phyloP scores from a whole-genome alignment of 495 filamentous ascomycete species.

The Talaromyces borbonicus region DNA sequence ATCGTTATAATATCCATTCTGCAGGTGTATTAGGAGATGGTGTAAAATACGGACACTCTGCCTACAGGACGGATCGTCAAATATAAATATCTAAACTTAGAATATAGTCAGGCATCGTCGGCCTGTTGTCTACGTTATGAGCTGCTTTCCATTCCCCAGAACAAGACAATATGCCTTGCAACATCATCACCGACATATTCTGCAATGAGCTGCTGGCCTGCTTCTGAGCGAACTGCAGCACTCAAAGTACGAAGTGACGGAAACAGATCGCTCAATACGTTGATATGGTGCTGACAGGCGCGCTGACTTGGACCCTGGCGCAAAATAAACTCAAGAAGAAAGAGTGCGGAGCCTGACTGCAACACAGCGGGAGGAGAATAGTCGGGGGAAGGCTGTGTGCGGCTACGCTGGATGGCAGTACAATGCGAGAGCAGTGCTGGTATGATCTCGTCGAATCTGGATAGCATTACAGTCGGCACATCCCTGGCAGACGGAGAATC shows the following conservation, averaged over 20 bases:
- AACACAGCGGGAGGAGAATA: conserved; percentile 12
- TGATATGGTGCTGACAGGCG: conserved; percentile 30
- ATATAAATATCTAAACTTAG: too few relatives aligned
- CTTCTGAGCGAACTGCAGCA: conserved; percentile 20
- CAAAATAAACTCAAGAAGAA: conserved; percentile 40
- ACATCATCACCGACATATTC: conserved; percentile 25
- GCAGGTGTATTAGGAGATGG: too few relatives aligned
- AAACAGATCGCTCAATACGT: conserved; percentile 42
- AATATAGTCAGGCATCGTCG: too few relatives aligned
- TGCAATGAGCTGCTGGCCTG: conserved; percentile 23
- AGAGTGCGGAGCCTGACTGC: conserved; percentile 11
- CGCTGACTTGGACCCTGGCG: conserved; percentile 13
- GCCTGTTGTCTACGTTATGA: too few relatives aligned
- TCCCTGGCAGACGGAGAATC: conserved; percentile 10
- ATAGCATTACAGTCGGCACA: conserved; percentile 26
- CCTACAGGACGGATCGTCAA: too few relatives aligned
- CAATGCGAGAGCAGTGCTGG: conserved; percentile 19
- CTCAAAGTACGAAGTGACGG: conserved; percentile 38
- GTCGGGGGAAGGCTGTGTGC: neutral
- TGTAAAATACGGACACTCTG: too few relatives aligned
- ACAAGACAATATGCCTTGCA: conserved; percentile 27
- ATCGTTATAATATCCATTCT: too few relatives aligned
- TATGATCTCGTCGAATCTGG: conserved; percentile 17
- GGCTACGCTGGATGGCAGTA: conserved; percentile 3
- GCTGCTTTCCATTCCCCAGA: conserved; percentile 39